Evolutionary conservation across 2,329 filamentous ascomycete species (phyloP), one percentile per base, ranked within the genome.

Genomic region (Harringtonia aguacate): DNA sequence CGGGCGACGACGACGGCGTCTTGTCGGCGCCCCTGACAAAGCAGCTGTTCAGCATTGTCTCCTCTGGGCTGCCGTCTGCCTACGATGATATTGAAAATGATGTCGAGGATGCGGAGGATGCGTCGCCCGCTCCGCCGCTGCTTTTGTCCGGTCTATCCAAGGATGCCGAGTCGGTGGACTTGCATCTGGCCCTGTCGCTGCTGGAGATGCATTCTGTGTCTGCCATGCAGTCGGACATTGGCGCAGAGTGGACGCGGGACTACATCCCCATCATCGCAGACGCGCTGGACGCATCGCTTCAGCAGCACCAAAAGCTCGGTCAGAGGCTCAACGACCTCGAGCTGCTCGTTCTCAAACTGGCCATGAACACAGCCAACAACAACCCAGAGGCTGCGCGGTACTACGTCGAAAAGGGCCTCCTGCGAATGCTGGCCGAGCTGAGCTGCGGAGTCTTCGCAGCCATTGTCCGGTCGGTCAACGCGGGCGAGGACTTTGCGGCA

Each of bases 321-420:
- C 43, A 27, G 6, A 44, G 33, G 14, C 39, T 53, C 2, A 67
- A 63, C 28, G 60, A 62, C 6, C 53, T 69, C 8, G 65, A 67
- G 39, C 65, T 58, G 28, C 60, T 78, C 17, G 63, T 77, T 24
- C 66, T 90, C 38, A 79, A 85, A 45, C 71, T 95, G 4, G 81
- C 86, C 30, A 73, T 95, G 50, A 94, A 94, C 55, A 72, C 89
- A 40, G 92, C 88, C 9, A 95, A 95, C 64, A 86, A 87, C 53
- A 84, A 85, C 48, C 64, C 74, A 0, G 67, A 69, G 14, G 79
- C 86, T 13, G 87, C 85, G 34, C 72, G 77, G 27, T 66, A 76
- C 4, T 87, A 94, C 54, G 73, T 82, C 27, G 68, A 75, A n/a
- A 69, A 70, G 41, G 67, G 68, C 9, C 63, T 83, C 10, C 66